These are phyloP conservation scores for Lactarius sanguifluus DNA, from an alignment of 768 basidiomycete species.

Conservation along the genomic window DNA sequence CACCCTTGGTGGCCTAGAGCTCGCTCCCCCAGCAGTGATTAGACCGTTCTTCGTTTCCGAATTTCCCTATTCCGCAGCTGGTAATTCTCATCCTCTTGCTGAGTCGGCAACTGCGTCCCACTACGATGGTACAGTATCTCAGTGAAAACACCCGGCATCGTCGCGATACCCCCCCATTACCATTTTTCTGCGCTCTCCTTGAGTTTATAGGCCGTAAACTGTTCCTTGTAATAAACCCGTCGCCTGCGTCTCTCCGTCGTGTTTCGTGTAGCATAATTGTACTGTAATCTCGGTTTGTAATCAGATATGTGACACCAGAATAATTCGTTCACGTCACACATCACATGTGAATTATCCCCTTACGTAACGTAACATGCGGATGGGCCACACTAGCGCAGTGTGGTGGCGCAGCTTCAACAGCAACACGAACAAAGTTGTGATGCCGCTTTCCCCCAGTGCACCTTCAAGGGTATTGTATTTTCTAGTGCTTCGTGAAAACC, in stretches of 20 bases:
- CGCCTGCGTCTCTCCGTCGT: constrained; percentile 8
- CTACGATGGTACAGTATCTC: constrained; percentile 16
- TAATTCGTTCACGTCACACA: not conserved
- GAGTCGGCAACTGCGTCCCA: constrained; percentile 1
- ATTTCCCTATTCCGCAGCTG: constrained; percentile 7
- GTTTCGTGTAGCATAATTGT: constrained; percentile 21
- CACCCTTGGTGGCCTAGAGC: constrained; percentile 20
- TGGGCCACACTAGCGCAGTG: no score
- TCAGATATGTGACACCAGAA: not conserved
- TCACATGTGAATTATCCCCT: not conserved
- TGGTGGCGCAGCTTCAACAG: no score
- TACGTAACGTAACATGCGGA: constrained; percentile 18
- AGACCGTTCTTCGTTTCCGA: constrained; percentile 23
- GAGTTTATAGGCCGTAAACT: constrained; percentile 7
- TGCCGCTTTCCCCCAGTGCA: constrained; percentile 1
- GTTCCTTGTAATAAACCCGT: constrained; percentile 9
- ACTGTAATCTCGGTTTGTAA: constrained; percentile 27
- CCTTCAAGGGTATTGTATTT: not conserved
- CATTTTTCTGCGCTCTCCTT: constrained; percentile 8
- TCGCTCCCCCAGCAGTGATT: constrained; percentile 29
- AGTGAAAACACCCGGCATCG: constrained; percentile 3
- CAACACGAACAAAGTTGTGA: no score
- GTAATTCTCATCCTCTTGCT: constrained; percentile 12
- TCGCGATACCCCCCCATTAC: constrained; percentile 20
- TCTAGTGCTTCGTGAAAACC: not conserved